These are phyloP conservation scores for Marasmius tenuissimus DNA, from an alignment of 1,284 basidiomycete genomes.

Conservation along the genomic window DNA sequence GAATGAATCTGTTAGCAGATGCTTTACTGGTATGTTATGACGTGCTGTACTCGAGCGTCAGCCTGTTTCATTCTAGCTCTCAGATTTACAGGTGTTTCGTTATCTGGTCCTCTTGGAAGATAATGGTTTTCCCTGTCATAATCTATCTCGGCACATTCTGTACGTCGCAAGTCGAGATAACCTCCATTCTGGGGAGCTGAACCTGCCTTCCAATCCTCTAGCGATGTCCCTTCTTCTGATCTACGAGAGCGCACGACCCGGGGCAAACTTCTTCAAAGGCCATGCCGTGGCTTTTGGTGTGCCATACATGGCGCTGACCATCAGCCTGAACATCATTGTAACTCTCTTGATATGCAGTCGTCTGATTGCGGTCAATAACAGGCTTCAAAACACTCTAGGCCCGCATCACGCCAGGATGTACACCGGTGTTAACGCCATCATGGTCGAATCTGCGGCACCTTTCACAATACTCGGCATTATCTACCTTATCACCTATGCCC, in stretches of 20 bases:
- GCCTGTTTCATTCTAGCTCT: not conserved
- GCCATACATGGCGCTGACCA: conserved; percentile 24
- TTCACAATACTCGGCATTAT: conserved; percentile 25
- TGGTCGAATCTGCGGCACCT: conserved; percentile 26
- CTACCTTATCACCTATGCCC: conserved; percentile 23
- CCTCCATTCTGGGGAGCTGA: not conserved
- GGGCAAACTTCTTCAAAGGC: conserved; percentile 22
- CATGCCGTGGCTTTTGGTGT: conserved; percentile 22
- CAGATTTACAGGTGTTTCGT: conserved; percentile 30
- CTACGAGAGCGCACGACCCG: conserved; percentile 22
- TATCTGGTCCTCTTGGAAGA: conserved; percentile 22
- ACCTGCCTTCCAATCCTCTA: not conserved
- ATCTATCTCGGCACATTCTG: conserved; percentile 26
- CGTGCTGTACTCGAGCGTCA: not conserved
- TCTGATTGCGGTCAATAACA: conserved; percentile 19
- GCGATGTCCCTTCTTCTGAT: conserved; percentile 25
- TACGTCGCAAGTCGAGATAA: conserved; percentile 11
- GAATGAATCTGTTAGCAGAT: conserved; percentile 26
- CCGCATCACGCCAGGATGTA: conserved; percentile 22
- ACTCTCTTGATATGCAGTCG: conserved; percentile 24
- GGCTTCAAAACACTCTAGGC: conserved; percentile 5
- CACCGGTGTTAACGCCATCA: conserved; percentile 22
- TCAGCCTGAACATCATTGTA: conserved; percentile 25
- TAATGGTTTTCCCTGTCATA: conserved; percentile 22
- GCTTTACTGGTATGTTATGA: conserved; percentile 22